Evolutionary conservation across 2,329 filamentous ascomycete genomes (phyloP).

Genomic region (Alternaria arbusti): DNA sequence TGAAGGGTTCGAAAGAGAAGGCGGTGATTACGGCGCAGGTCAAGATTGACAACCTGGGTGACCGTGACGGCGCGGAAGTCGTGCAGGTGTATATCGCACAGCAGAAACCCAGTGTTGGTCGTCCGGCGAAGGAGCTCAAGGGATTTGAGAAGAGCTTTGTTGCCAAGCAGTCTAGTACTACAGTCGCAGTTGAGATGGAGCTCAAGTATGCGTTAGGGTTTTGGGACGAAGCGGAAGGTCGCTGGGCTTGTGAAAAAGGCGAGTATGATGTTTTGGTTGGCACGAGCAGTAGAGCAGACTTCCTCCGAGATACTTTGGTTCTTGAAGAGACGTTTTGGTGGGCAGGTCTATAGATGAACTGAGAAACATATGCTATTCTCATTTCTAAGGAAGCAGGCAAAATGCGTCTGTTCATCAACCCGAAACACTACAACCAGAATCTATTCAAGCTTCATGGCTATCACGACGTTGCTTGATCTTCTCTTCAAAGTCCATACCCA

Average conservation of each 20-base stretch:
- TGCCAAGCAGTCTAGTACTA: background rate
- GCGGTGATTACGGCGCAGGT: slow-evolving; percentile 46
- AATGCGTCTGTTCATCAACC: background rate
- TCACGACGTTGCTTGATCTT: background rate
- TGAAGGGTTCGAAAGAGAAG: slow-evolving; percentile 31
- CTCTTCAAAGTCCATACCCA: background rate
- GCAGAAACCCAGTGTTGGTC: background rate
- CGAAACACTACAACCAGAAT: background rate
- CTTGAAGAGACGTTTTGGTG: background rate
- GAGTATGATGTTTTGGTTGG: slow-evolving; percentile 59
- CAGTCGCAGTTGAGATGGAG: slow-evolving; percentile 44
- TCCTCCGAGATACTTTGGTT: background rate
- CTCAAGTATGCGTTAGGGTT: slow-evolving; percentile 67
- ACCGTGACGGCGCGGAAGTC: slow-evolving; percentile 56
- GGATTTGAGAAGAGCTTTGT: slow-evolving; percentile 44
- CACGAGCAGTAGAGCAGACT: slow-evolving; percentile 32
- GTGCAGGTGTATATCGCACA: slow-evolving; percentile 59
- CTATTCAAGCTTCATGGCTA: background rate
- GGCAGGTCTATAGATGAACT: background rate
- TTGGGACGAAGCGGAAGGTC: slow-evolving; percentile 13
- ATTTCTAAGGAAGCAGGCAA: too few relatives aligned
- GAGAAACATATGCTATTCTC: background rate
- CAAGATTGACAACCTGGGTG: slow-evolving; percentile 61
- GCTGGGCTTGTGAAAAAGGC: slow-evolving; percentile 49
- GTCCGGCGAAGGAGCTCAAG: slow-evolving; percentile 3